Conservation (phyloP, 345 rosid genomes). For the Rhizophora mangle region DNA sequence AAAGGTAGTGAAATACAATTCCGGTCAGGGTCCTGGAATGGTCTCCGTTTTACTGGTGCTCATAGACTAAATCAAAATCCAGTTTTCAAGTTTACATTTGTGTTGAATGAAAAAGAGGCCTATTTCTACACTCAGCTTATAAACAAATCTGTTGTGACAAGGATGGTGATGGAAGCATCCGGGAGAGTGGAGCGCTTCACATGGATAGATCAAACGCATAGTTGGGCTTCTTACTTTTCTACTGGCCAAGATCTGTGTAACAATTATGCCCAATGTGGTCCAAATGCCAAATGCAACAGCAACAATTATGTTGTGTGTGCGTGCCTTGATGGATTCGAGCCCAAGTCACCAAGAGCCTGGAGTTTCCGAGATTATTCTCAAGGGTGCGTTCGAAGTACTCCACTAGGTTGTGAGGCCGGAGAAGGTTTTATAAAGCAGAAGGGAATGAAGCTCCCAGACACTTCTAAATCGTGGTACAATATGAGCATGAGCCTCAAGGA, state of each 20-base stretch:
- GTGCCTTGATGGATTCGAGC: constrained; percentile 26
- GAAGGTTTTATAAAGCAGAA: constrained; percentile 11
- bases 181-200: constrained; percentile 14
- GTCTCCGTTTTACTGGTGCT: constrained; percentile 19
- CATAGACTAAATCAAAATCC: not conserved
- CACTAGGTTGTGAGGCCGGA: constrained; percentile 5
- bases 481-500: constrained; percentile 8
- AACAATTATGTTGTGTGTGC: not conserved
- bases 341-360: constrained; percentile 19
- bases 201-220: constrained; percentile 20
- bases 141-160: constrained; percentile 15
- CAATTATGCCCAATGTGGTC: constrained; percentile 8
- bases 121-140: constrained; percentile 5
- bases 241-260: constrained; percentile 17
- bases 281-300: constrained; percentile 19
- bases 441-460: constrained; percentile 20
- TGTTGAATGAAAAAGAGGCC: constrained; percentile 12
- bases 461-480: constrained; percentile 19
- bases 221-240: constrained; percentile 12
- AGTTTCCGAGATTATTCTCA: constrained; percentile 14
- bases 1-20: not conserved
- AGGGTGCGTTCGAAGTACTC: constrained; percentile 11
- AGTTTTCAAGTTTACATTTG: constrained; percentile 10
- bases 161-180: constrained; percentile 9
- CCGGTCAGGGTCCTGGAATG: constrained; percentile 32